Conservation (phyloP, 2,329 filamentous ascomycete species). For the Fusarium nygamai region DNA sequence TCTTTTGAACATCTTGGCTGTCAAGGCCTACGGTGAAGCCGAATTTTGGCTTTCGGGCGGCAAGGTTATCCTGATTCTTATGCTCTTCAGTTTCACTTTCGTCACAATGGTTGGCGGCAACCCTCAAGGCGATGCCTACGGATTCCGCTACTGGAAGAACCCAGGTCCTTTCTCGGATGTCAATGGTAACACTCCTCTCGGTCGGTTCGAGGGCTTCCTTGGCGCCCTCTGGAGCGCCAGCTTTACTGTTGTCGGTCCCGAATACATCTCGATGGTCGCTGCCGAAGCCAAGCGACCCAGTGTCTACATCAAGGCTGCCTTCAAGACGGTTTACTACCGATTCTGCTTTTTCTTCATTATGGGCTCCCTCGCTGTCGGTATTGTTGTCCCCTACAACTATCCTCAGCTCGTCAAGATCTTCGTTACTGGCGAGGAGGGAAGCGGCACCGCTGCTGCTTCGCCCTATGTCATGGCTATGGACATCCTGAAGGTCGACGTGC, state of each 20-base stretch:
- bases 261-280: conserved; percentile 75
- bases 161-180: conserved; percentile 56
- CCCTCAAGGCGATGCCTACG: conserved; percentile 73
- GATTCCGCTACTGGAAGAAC: conserved; percentile 73
- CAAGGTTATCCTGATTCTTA: conserved; percentile 73
- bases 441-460: conserved; percentile 63
- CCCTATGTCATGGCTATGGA: conserved; percentile 72
- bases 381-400: conserved; percentile 74
- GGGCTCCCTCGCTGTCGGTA: conserved; percentile 72
- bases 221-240: conserved; percentile 71
- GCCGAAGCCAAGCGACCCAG: conserved; percentile 74
- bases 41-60: conserved; percentile 75
- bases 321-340: conserved; percentile 78
- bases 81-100: conserved; percentile 79
- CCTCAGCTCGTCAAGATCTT: conserved; percentile 62
- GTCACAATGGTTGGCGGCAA: conserved; percentile 83
- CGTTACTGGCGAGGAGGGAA: conserved; percentile 48
- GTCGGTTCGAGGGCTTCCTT: conserved; percentile 76
- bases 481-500: conserved; percentile 61
- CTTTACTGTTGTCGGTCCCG: conserved; percentile 73
- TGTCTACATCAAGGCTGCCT: conserved; percentile 72
- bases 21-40: conserved; percentile 74
- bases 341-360: conserved; percentile 77
- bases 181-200: conserved; percentile 68
- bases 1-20: conserved; percentile 71